Percentiles rank a stretch among this genome's conserved stretches.
These are phyloP conservation scores for Sphaerobolus stellatus DNA, from an alignment of 1,284 basidiomycete species.

Conservation along the genomic window DNA sequence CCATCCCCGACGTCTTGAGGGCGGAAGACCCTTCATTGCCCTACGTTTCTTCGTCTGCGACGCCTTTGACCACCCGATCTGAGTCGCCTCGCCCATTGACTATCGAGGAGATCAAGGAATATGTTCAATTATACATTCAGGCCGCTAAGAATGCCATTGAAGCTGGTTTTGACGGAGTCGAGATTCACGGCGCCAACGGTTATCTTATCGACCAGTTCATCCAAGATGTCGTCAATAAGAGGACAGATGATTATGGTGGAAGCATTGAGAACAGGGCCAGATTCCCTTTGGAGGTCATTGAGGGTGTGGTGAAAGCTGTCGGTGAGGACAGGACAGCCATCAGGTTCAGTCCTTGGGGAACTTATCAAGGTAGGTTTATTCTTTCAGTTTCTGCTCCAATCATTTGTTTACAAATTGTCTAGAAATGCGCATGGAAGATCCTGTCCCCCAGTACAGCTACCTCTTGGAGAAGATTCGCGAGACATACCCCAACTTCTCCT, in stretches of 20 bases:
- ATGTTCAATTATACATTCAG: conserved; percentile 33
- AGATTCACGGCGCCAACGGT: conserved; percentile 19
- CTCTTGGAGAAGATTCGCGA: conserved; percentile 34
- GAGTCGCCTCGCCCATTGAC: conserved; percentile 31
- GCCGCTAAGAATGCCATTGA: conserved; percentile 40
- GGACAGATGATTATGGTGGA: conserved; percentile 49
- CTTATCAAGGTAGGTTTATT: too few relatives aligned
- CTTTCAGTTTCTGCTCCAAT: too few relatives aligned
- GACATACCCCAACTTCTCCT: conserved; percentile 50
- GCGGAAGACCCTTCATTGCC: conserved; percentile 35
- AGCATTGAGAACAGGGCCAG: conserved; percentile 41
- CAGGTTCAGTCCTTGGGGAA: conserved; percentile 39
- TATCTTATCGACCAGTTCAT: conserved; percentile 19
- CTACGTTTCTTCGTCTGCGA: conserved; percentile 43
- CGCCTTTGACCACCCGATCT: conserved; percentile 36
- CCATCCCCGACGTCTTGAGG: conserved; percentile 29
- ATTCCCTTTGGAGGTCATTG: conserved; percentile 39
- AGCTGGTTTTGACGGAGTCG: conserved; percentile 25
- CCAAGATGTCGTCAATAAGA: conserved; percentile 33
- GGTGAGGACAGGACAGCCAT: conserved; percentile 31
- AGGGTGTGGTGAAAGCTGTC: conserved; percentile 16
- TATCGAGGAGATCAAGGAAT: conserved; percentile 44
- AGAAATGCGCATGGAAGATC: conserved; percentile 45
- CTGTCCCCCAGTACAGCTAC: conserved; percentile 42
- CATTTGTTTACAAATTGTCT: background rate